Evolutionary conservation across 1,139 yeast genomes (phyloP).

Genomic region (Candida tropicalis): DNA sequence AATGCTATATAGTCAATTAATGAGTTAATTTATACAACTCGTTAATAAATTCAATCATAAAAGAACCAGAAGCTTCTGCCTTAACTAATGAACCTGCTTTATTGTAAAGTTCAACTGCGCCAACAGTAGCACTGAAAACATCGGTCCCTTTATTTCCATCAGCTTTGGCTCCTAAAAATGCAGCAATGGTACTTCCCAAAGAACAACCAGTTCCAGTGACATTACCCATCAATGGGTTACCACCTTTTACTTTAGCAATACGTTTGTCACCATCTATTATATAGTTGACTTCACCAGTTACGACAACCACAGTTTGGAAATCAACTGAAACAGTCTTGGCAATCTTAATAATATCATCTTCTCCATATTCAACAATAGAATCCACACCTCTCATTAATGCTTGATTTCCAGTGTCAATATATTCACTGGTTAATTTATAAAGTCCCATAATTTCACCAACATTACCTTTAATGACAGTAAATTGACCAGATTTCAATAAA

Average conservation of each 20-base stretch:
- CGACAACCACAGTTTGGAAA: constrained; percentile 66
- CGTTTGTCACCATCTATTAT: constrained; percentile 24
- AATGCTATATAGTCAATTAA: constrained; percentile 4
- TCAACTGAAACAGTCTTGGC: constrained; percentile 58
- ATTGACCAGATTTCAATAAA: constrained; percentile 59
- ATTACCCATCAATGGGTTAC: constrained; percentile 65
- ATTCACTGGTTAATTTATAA: constrained; percentile 33
- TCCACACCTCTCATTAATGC: constrained; percentile 78
- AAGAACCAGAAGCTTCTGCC: constrained; percentile 52
- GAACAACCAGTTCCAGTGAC: constrained; percentile 94
- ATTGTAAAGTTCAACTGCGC: constrained; percentile 67
- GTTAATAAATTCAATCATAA: constrained; percentile 50
- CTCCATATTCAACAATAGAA: constrained; percentile 39
- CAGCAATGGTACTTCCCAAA: constrained; percentile 72
- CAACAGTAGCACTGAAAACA: constrained; percentile 51
- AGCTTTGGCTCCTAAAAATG: constrained; percentile 54
- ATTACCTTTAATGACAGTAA: constrained; percentile 82
- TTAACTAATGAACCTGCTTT: constrained; percentile 63
- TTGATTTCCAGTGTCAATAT: constrained; percentile 31
- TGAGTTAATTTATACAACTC: constrained; percentile 29
- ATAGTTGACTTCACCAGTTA: constrained; percentile 52
- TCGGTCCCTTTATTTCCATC: constrained; percentile 22
- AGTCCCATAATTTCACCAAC: constrained; percentile 72
- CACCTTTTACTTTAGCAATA: constrained; percentile 48
- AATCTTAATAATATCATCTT: constrained; percentile 35